These are phyloP conservation scores for Panaeolus cyanescens DNA, from an alignment of 768 basidiomycete genomes.

Conservation along the genomic window DNA sequence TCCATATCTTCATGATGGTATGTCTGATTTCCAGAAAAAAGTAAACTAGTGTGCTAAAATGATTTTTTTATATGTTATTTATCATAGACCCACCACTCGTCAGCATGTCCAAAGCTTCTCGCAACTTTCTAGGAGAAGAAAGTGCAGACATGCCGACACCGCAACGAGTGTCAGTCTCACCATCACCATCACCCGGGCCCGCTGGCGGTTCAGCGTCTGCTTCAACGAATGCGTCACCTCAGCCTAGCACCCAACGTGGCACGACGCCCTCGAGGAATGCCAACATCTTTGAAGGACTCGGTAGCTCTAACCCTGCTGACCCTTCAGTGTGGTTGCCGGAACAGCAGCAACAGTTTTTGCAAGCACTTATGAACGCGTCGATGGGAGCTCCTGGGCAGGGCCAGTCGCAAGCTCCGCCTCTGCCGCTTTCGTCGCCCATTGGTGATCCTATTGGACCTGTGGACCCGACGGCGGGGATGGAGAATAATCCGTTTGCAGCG, in stretches of 20 bases:
- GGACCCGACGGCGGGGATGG: conserved; percentile 29
- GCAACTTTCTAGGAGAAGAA: conserved; percentile 49
- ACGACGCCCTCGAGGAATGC: conserved; percentile 20
- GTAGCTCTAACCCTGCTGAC: conserved; percentile 33
- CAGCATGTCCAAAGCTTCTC: conserved; percentile 24
- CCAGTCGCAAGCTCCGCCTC: conserved; percentile 16
- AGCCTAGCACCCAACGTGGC: conserved; percentile 20
- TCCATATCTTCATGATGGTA: conserved; percentile 55
- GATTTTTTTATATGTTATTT: conserved; percentile 1
- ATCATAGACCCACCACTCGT: conserved; percentile 40
- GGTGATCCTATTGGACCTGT: conserved; percentile 21
- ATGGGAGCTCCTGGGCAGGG: conserved; percentile 17
- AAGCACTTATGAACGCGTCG: conserved; percentile 53
- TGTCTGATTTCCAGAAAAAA: conserved; percentile 14
- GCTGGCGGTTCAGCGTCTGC: conserved; percentile 12
- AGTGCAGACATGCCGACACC: conserved; percentile 40
- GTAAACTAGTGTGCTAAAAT: neutral
- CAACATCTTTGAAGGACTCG: conserved; percentile 25
- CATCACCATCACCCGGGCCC: conserved; percentile 26
- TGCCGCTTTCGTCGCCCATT: conserved; percentile 20
- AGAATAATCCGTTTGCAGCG: conserved; percentile 50
- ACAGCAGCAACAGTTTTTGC: conserved; percentile 69
- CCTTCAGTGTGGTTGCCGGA: conserved; percentile 68
- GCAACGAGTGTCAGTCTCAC: conserved; percentile 23
- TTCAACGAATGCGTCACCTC: conserved; percentile 6